Conservation (phyloP, 139 green algal species). For the Closterium sp. region DNA sequence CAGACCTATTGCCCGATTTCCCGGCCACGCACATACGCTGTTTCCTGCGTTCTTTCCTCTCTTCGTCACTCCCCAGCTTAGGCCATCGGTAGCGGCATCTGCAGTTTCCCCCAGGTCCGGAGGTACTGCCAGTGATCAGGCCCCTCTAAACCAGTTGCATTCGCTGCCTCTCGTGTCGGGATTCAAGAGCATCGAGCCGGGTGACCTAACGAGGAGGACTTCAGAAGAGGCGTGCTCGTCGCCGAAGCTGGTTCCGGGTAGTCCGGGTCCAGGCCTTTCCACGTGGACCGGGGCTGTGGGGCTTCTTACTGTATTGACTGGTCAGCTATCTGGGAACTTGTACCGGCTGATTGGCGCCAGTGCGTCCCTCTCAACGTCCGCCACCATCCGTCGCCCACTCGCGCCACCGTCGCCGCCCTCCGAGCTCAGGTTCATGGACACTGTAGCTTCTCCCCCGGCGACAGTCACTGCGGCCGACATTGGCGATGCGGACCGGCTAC, state of each 20-base stretch:
- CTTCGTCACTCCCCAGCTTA: neutral
- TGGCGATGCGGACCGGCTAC: conserved; percentile 8
- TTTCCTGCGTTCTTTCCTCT: neutral
- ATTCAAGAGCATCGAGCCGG: neutral
- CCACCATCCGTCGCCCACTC: neutral
- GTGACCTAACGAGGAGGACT: neutral
- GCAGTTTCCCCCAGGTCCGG: neutral
- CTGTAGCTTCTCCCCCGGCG: neutral
- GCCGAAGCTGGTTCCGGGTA: neutral
- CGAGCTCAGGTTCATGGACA: neutral
- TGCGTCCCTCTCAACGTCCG: neutral
- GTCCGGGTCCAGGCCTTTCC: neutral
- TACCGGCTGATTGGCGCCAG: neutral
- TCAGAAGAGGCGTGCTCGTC: neutral
- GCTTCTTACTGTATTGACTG: neutral
- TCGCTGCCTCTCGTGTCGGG: neutral
- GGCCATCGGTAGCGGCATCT: neutral
- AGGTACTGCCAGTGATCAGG: neutral
- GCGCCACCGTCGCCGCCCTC: neutral
- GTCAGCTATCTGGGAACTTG: neutral
- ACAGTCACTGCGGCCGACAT: neutral
- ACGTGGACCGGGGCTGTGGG: neutral
- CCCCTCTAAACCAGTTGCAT: neutral
- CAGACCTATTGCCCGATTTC: neutral
- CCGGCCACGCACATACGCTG: neutral